A percentile compares a stretch with the other conserved stretches of the same genome.
Evolutionary conservation across 768 basidiomycete genomes (phyloP).

Genomic region (Leccinum boreale): DNA sequence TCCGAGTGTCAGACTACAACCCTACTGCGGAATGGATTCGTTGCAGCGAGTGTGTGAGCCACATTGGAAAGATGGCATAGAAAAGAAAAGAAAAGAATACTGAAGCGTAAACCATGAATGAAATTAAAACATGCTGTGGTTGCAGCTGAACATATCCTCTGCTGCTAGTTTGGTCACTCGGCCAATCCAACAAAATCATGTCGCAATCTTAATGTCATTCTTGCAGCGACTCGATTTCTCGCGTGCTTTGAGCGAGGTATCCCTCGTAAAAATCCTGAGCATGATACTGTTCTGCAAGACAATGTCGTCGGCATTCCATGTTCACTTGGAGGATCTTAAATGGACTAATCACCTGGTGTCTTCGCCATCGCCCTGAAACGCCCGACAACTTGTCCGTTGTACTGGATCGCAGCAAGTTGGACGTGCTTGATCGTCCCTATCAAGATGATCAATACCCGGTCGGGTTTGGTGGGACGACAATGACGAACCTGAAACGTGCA

Average conservation of each 20-base stretch:
- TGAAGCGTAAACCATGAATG: not conserved
- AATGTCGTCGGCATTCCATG: not conserved
- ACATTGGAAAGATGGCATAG: not conserved
- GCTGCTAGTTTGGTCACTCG: not conserved
- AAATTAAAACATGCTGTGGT: not conserved
- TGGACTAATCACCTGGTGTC: constrained; percentile 42
- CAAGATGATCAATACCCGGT: not conserved
- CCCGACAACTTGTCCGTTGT: constrained; percentile 71
- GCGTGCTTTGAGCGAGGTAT: constrained; percentile 55
- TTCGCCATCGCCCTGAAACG: constrained; percentile 56
- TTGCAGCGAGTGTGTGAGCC: too few species aligned
- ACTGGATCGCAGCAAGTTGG: constrained; percentile 70
- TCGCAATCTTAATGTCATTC: constrained; percentile 37
- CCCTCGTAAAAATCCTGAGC: constrained; percentile 54
- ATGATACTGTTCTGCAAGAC: constrained; percentile 41
- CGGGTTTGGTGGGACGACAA: not conserved
- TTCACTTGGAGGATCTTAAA: not conserved
- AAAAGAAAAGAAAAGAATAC: not conserved
- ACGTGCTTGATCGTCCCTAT: constrained; percentile 85
- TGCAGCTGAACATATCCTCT: not conserved
- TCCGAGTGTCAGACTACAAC: too few species aligned
- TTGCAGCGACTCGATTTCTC: constrained; percentile 63
- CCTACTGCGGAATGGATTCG: too few species aligned
- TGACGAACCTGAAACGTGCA: constrained; percentile 73
- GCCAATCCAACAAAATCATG: not conserved